These are phyloP conservation scores for Blastobotrys capitulatus DNA, from an alignment of 1,139 yeast species.

Conservation along the genomic window DNA sequence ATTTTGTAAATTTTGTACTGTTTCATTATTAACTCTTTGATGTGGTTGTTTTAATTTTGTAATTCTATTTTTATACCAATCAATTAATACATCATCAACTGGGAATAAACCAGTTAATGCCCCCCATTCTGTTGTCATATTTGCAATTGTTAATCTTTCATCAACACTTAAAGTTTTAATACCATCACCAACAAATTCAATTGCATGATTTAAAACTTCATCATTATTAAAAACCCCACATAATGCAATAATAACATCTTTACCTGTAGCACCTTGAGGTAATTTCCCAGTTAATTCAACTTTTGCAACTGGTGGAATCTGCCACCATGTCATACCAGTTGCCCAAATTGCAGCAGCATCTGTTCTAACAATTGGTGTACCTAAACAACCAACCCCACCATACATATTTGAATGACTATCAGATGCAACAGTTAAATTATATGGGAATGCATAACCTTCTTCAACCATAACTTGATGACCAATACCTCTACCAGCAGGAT, in stretches of 20 bases:
- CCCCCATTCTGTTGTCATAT: slow-evolving; percentile 99
- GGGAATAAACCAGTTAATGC: slow-evolving; percentile 96
- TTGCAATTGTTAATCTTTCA: slow-evolving; percentile 91
- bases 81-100: slow-evolving; percentile 68
- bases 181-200: slow-evolving; percentile 91
- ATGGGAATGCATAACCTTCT: slow-evolving; percentile 97
- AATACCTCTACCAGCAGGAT: slow-evolving; percentile 98
- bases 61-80: slow-evolving; percentile 72
- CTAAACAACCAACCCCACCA: slow-evolving; percentile 94
- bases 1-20: slow-evolving; percentile 43
- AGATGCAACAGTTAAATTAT: slow-evolving; percentile 89
- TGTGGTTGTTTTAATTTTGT: slow-evolving; percentile 69
- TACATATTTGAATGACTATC: slow-evolving; percentile 97
- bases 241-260: slow-evolving; percentile 91
- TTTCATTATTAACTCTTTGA: slow-evolving; percentile 67
- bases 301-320: slow-evolving; percentile 96
- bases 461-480: slow-evolving; percentile 99
- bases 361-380: slow-evolving; percentile 96
- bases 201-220: slow-evolving; percentile 94
- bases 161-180: slow-evolving; percentile 71
- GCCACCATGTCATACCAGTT: slow-evolving; percentile 99
- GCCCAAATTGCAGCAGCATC: slow-evolving; percentile 99
- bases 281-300: slow-evolving; percentile 80
- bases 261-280: slow-evolving; percentile 88
- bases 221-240: slow-evolving; percentile 95